These are phyloP conservation scores for Lagenidium sp. DNA, from an alignment of 352 stramenopile species.

Conservation along the genomic window DNA sequence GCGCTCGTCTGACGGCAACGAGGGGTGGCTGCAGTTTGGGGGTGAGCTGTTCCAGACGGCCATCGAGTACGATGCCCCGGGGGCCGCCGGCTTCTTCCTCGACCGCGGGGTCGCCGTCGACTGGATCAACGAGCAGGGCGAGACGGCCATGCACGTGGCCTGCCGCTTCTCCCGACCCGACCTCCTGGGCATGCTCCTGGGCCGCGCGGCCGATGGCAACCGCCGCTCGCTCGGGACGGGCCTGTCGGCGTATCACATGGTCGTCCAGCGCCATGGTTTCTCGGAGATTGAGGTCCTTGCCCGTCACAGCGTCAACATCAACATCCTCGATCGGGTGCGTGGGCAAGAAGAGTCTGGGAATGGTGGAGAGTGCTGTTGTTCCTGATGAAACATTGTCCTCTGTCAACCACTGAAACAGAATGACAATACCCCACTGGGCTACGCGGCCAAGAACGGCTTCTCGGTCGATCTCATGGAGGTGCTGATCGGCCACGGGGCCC, in stretches of 20 bases:
- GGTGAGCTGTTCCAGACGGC: constrained; percentile 11
- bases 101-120: constrained; percentile 6
- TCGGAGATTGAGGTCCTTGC: constrained; percentile 7
- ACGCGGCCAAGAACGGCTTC: constrained; percentile 5
- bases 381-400: not conserved
- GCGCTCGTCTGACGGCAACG: too few species aligned
- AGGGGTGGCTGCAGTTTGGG: constrained; percentile 1
- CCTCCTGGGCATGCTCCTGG: constrained; percentile 6
- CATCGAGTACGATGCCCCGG: constrained; percentile 8
- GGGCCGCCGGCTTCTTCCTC: constrained; percentile 2
- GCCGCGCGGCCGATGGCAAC: constrained; percentile 4
- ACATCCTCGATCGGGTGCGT: constrained; percentile 13
- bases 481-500: constrained; percentile 8
- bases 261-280: constrained; percentile 7
- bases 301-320: constrained; percentile 5
- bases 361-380: not conserved
- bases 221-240: constrained; percentile 1
- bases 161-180: constrained; percentile 5
- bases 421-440: constrained; percentile 8
- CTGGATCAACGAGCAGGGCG: constrained; percentile 2
- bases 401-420: constrained; percentile 2
- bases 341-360: not conserved
- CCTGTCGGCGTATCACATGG: constrained; percentile 9
- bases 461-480: constrained; percentile 9
- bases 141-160: constrained; percentile 10